Base-by-base conservation (phyloP, 106 monocot species). In the Hemerocallis citrina region DNA sequence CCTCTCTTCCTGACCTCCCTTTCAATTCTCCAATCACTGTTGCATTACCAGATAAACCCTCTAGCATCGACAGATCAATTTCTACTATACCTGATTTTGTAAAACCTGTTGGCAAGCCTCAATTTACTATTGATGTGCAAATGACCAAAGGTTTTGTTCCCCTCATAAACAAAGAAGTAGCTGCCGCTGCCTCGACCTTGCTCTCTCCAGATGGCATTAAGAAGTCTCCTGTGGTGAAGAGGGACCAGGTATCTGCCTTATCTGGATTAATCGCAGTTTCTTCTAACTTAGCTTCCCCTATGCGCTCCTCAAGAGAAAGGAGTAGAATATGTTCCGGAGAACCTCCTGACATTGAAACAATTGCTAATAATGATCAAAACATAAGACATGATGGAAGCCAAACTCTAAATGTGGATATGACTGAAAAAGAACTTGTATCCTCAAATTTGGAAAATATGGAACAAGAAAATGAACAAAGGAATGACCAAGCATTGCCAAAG, bases 11-110 rank as follows among this genome's bases (percentile, higher is more conserved):
- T 33, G 83, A 84, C 62, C 70, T 77, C 66, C 71, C 83, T 3
- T 74, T 79, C 50, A 68, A 74, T 63, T 70, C 88, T 34, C 83
- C 88, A 61, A 70, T 89, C 61, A 80, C 73, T 56, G 83, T 84
- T 44, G 74, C 83, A 64, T 35, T 80, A 57, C 88, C 83, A 47
- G 69, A 89, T 70, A 89, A 77, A 57, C 66, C 77, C 13, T 72
- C 77, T 28, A 64, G 64, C 27, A 57, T 63, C 7, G 69, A 84
- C 57, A 67, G 44, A 72, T 88, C 83, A 39, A 80, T 83, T 49
- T 80, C 74, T 28, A 62, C 43, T 1, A 36, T 89, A 38, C 79
- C 80, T 72, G 80, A 68, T 57, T 80, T 80, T 63, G 34, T 65
- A 57, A 23, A 25, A 22, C 36, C 51, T 70, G 31, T 22, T 44